These are phyloP conservation scores for Arthrobotrys musiformis DNA, from an alignment of 2,329 filamentous ascomycete genomes.

Conservation along the genomic window DNA sequence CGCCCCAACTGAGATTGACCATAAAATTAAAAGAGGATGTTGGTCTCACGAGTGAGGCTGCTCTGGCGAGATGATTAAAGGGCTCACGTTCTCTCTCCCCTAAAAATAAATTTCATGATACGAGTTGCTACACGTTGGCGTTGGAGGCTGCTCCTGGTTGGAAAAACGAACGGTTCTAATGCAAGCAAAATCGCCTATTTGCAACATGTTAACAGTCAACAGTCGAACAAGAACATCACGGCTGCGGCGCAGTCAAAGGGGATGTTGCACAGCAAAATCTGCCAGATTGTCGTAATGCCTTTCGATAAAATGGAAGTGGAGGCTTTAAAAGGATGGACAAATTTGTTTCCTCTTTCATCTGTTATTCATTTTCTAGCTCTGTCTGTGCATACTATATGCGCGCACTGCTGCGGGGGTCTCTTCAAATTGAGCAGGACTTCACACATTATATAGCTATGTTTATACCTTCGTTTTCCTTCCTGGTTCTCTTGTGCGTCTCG, in stretches of 20 bases:
- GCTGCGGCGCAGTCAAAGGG: not conserved
- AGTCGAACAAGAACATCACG: no score
- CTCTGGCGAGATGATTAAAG: no score
- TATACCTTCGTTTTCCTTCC: not conserved
- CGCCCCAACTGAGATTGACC: no score
- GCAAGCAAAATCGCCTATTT: not conserved
- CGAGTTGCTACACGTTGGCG: not conserved
- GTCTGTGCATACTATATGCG: no score
- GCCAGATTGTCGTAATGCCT: slow-evolving; percentile 1
- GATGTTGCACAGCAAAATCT: not conserved
- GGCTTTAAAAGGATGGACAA: not conserved
- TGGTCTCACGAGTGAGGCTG: no score
- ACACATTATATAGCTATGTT: no score
- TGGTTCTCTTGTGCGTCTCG: not conserved
- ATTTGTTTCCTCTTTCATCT: slow-evolving; percentile 9
- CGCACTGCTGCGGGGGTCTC: no score
- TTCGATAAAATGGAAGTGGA: not conserved
- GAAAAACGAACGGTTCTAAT: not conserved
- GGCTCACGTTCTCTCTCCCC: no score
- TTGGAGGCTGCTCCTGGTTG: not conserved
- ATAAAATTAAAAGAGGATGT: no score
- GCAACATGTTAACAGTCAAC: not conserved
- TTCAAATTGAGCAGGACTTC: not conserved
- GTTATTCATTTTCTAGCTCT: not conserved
- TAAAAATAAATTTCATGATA: not conserved